Base-by-base conservation (phyloP, 371 early-diverging fungal genomes). In the Mucor plumbeus region DNA sequence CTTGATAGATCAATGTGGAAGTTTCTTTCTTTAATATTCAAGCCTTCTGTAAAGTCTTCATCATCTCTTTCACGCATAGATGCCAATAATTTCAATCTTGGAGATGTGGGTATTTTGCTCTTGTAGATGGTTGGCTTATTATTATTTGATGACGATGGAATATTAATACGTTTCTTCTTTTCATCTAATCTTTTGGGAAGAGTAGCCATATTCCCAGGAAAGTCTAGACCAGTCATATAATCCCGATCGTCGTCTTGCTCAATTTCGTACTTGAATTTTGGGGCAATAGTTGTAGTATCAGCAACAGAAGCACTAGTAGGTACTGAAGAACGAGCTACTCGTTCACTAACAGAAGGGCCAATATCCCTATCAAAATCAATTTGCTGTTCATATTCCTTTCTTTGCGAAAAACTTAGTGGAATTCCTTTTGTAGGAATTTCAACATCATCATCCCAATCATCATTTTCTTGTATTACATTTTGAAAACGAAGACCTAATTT, bases 401-500 rank as follows among this genome's bases (percentile, higher is more conserved):
- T 21, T 34, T 43, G 34, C 11, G 17, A 2, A 19, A 59, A 34
- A 39, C 50, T 59, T 10, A 58, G 5, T 5, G 54, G 19, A 19
- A 56, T 41, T 9, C 39, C 60, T 17, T 47, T 61, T 1, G 48
- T 15, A 21, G 65, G 70, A 15, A 70, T 58, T 8, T 70, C 70
- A 3, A 70, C 43, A 68, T 72, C 72, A 21, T 70, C 63, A 36
- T 57, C 56, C 79, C 79, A 79, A 38, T 79, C 79, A n/a, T 71
- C 70, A 17, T 57, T 44, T 21, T 71, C 76, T n/a, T 71, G 55
- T n/a, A 57, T 41, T 19, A 56, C 40, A 44, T 62, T 63, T 14
- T 19, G 34, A 40, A 21, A 31, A 11, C 33, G 41, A 3, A 54
- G 33, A 10, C 77, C 73, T 4, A 76, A 38, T 15, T 61, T 61